phyloP scores from a whole-genome alignment of 208 protist species.

The Borovskyia barvae region DNA sequence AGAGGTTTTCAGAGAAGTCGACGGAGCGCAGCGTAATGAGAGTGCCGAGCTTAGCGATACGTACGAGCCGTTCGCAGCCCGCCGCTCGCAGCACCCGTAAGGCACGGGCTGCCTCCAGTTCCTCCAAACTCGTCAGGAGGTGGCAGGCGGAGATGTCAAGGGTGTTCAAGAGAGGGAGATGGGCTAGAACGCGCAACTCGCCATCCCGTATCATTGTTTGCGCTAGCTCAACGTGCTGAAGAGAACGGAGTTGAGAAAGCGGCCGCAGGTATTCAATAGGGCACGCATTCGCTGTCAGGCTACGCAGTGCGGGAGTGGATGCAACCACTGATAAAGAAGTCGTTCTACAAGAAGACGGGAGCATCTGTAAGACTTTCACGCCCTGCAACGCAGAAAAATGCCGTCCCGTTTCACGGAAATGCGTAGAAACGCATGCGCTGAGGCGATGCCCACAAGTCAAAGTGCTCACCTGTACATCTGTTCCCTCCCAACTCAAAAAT shows the following conservation, averaged over 20 bases:
- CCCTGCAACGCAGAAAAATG: constrained; percentile 4
- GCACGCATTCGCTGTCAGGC: constrained; percentile 18
- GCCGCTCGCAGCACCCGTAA: constrained; percentile 20
- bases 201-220: constrained; percentile 35
- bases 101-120: constrained; percentile 13
- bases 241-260: constrained; percentile 18
- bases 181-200: constrained; percentile 34
- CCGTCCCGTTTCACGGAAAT: constrained; percentile 7
- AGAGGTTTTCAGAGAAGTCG: constrained; percentile 28
- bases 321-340: constrained; percentile 24
- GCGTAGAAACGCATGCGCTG: constrained; percentile 4
- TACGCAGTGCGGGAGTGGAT: constrained; percentile 23
- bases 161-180: constrained; percentile 28
- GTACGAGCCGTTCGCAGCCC: constrained; percentile 22
- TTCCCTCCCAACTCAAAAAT: constrained; percentile 18
- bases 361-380: constrained; percentile 22
- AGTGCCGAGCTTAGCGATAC: constrained; percentile 16
- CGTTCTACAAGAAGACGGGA: constrained; percentile 14
- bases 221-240: constrained; percentile 29
- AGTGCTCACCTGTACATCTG: constrained; percentile 4
- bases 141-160: constrained; percentile 39
- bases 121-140: constrained; percentile 33
- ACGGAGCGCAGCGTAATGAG: constrained; percentile 12
- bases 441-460: constrained; percentile 14
- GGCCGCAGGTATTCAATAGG: constrained; percentile 29